Evolutionary conservation across 2,329 filamentous ascomycete genomes (phyloP).

Genomic region (Apiospora koreana): DNA sequence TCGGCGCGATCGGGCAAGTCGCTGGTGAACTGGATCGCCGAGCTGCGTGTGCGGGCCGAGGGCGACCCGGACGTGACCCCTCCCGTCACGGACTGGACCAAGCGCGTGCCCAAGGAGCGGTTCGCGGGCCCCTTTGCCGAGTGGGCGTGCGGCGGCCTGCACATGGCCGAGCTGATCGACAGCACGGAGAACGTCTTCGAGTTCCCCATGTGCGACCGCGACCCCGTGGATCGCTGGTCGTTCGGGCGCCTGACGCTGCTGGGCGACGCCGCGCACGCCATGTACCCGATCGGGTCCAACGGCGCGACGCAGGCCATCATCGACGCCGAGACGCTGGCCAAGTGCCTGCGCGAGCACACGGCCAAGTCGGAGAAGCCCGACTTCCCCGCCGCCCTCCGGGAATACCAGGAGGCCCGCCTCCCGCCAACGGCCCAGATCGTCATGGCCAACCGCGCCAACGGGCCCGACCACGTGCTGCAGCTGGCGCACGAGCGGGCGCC

Average conservation of each 20-base stretch:
- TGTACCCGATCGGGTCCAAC: slow-evolving; percentile 46
- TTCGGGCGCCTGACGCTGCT: slow-evolving; percentile 39
- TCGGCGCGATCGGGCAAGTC: slow-evolving; percentile 36
- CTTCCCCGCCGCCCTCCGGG: slow-evolving; percentile 34
- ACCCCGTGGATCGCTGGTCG: slow-evolving; percentile 35
- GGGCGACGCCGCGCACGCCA: slow-evolving; percentile 42
- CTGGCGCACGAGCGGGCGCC: slow-evolving; percentile 45
- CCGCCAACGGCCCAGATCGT: slow-evolving; percentile 46
- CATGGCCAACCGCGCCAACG: slow-evolving; percentile 46
- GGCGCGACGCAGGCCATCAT: slow-evolving; percentile 46
- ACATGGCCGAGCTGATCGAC: slow-evolving; percentile 42
- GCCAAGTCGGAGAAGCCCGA: slow-evolving; percentile 16
- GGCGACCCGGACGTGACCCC: slow-evolving; percentile 43
- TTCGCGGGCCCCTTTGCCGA: slow-evolving; percentile 41
- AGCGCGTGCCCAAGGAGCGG: slow-evolving; percentile 39
- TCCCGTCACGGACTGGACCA: slow-evolving; percentile 45
- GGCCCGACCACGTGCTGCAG: slow-evolving; percentile 47
- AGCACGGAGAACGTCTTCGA: slow-evolving; percentile 44
- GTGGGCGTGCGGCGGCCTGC: slow-evolving; percentile 44
- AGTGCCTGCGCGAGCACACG: slow-evolving; percentile 29
- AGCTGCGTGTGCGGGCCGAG: slow-evolving; percentile 42
- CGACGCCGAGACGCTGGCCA: slow-evolving; percentile 40
- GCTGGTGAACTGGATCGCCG: slow-evolving; percentile 48
- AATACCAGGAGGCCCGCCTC: slow-evolving; percentile 40
- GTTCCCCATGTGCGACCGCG: slow-evolving; percentile 47